phyloP scores from a whole-genome alignment of 495 filamentous ascomycete genomes.

The Polyplosphaeria fusca region DNA sequence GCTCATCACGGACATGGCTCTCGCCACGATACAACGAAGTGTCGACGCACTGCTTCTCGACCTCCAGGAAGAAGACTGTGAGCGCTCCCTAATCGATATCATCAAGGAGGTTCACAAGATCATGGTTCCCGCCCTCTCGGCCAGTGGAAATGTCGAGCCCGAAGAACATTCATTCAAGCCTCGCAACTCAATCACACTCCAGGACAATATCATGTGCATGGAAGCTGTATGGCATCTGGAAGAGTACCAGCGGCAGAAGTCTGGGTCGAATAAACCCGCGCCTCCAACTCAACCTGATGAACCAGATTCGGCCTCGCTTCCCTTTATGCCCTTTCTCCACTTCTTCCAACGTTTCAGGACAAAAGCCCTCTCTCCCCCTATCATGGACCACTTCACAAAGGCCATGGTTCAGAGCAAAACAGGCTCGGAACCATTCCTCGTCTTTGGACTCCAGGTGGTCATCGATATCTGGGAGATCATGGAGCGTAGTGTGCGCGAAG shows the following conservation, averaged over 20 bases:
- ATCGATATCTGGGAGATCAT: background rate
- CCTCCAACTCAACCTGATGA: too few relatives aligned
- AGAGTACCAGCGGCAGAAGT: background rate
- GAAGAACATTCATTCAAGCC: too few relatives aligned
- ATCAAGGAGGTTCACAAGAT: background rate
- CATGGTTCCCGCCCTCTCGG: too few relatives aligned
- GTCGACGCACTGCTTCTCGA: background rate
- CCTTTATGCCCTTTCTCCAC: background rate
- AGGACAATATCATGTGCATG: too few relatives aligned
- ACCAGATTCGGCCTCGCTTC: background rate
- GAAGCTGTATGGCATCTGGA: background rate
- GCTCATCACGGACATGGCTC: conserved; percentile 9
- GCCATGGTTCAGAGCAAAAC: background rate
- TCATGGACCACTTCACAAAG: conserved; percentile 3
- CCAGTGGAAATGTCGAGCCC: background rate
- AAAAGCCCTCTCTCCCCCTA: background rate
- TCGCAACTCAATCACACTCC: too few relatives aligned
- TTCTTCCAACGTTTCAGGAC: background rate
- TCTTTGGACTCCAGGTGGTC: conserved; percentile 6
- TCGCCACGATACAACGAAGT: conserved; percentile 1
- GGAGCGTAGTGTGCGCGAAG: background rate
- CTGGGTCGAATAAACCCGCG: too few relatives aligned
- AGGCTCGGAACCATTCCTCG: background rate
- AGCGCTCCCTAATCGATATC: background rate
- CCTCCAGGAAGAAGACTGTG: background rate